A percentile compares a stretch with the other conserved stretches of the same genome.
phyloP scores from a whole-genome alignment of 1,139 yeast species.

The Scheffersomyces parashehatae region DNA sequence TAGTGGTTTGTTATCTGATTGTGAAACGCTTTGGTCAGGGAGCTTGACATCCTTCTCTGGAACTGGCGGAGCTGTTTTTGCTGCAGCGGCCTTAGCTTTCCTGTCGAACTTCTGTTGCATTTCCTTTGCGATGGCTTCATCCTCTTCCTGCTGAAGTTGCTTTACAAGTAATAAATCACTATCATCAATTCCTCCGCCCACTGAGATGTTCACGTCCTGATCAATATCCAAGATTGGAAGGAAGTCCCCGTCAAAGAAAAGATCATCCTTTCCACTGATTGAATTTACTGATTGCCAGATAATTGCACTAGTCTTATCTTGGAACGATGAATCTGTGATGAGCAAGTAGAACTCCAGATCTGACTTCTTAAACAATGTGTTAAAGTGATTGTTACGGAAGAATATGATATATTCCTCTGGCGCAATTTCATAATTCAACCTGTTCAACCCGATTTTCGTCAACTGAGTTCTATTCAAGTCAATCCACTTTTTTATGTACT shows the following conservation, averaged over 20 bases:
- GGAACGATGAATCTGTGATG: conserved; percentile 73
- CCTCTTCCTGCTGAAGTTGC: conserved; percentile 65
- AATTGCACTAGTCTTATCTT: conserved; percentile 40
- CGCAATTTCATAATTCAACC: conserved; percentile 43
- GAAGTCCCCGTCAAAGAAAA: conserved; percentile 65
- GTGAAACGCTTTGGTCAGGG: background rate
- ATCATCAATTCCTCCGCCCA: conserved; percentile 6
- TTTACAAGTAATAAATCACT: conserved; percentile 49
- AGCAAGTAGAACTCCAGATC: conserved; percentile 55
- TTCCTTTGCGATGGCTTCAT: conserved; percentile 50
- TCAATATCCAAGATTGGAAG: conserved; percentile 38
- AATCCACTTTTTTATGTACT: conserved; percentile 41
- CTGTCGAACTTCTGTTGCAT: conserved; percentile 36
- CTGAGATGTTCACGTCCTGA: conserved; percentile 5
- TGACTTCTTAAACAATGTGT: conserved; percentile 60
- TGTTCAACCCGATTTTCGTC: conserved; percentile 60
- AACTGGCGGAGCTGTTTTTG: background rate
- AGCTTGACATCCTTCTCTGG: background rate
- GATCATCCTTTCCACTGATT: conserved; percentile 64
- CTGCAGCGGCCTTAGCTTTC: conserved; percentile 2
- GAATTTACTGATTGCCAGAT: conserved; percentile 80
- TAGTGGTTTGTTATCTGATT: background rate
- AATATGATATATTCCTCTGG: conserved; percentile 55
- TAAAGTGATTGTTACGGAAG: conserved; percentile 85
- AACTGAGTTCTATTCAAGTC: conserved; percentile 64